phyloP scores from a whole-genome alignment of 139 green algal genomes.

The Nannochloris sp. region DNA sequence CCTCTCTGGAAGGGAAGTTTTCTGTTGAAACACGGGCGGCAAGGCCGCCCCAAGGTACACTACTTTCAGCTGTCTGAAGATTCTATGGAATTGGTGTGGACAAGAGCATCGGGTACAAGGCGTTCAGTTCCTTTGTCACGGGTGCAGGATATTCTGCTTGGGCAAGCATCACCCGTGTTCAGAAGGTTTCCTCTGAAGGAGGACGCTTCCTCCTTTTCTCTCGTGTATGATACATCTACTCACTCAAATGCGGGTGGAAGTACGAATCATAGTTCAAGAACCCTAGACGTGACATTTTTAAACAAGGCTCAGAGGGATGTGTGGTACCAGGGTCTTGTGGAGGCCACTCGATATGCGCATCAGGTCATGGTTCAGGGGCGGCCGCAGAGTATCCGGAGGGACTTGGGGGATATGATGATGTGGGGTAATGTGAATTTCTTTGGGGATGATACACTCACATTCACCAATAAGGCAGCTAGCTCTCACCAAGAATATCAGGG shows the following conservation, averaged over 20 bases:
- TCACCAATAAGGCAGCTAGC: slow-evolving; percentile 15
- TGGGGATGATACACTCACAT: background rate
- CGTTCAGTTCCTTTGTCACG: slow-evolving; percentile 19
- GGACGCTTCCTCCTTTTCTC: slow-evolving; percentile 47
- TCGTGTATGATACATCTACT: slow-evolving; percentile 49
- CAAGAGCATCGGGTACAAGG: slow-evolving; percentile 21
- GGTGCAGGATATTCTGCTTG: slow-evolving; percentile 34
- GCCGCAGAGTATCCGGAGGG: background rate
- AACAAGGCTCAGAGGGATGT: slow-evolving; percentile 3
- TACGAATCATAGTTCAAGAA: slow-evolving; percentile 16
- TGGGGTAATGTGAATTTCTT: background rate
- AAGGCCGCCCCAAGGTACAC: slow-evolving; percentile 66
- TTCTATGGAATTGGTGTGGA: slow-evolving; percentile 58
- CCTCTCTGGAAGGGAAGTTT: slow-evolving; percentile 53
- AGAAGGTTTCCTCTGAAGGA: slow-evolving; percentile 37
- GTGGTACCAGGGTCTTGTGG: background rate
- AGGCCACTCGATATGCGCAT: background rate
- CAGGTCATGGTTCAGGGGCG: background rate
- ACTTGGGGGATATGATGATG: slow-evolving; percentile 8
- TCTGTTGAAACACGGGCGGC: slow-evolving; percentile 70
- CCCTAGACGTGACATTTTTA: slow-evolving; percentile 58
- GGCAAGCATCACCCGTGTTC: slow-evolving; percentile 61
- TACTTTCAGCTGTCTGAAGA: slow-evolving; percentile 55
- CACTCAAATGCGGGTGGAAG: too few relatives aligned
- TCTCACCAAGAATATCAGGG: slow-evolving; percentile 39